phyloP scores from a whole-genome alignment of 2,329 filamentous ascomycete species.

The Nemania sp. region DNA sequence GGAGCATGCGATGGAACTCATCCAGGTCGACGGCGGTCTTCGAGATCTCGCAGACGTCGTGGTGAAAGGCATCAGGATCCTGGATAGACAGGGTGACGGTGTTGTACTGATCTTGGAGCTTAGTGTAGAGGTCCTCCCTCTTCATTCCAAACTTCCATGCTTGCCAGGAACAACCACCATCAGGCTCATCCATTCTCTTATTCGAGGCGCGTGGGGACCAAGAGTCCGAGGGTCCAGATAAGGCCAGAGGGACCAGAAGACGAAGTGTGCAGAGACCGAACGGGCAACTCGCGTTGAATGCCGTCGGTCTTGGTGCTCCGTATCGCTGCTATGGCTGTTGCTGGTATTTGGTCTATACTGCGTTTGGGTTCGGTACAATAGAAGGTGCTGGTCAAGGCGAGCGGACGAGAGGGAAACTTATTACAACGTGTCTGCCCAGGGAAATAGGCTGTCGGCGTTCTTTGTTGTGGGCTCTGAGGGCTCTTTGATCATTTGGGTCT shows the following conservation, averaged over 20 bases:
- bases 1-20: constrained; percentile 59
- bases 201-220: constrained; percentile 13
- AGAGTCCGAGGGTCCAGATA: too few relatives aligned
- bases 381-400: constrained; percentile 15
- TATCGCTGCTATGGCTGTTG: constrained; percentile 1
- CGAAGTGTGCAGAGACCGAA: not conserved
- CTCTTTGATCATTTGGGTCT: constrained; percentile 31
- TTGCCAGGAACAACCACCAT: constrained; percentile 54
- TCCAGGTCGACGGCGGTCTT: constrained; percentile 52
- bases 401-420: constrained; percentile 8
- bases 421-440: constrained; percentile 9
- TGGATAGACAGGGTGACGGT: constrained; percentile 59
- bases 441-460: constrained; percentile 10
- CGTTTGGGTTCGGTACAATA: constrained; percentile 13
- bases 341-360: constrained; percentile 13
- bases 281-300: constrained; percentile 14
- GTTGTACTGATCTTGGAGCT: constrained; percentile 63
- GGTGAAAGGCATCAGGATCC: constrained; percentile 63
- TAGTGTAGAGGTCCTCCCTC: constrained; percentile 60
- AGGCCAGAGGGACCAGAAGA: too few relatives aligned
- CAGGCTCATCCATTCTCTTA: constrained; percentile 56
- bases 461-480: constrained; percentile 24
- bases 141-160: constrained; percentile 67
- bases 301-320: constrained; percentile 13
- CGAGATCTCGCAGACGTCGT: constrained; percentile 63